Base-by-base conservation (phyloP, 1,139 yeast genomes). In the Zygosaccharomyces sapae region DNA sequence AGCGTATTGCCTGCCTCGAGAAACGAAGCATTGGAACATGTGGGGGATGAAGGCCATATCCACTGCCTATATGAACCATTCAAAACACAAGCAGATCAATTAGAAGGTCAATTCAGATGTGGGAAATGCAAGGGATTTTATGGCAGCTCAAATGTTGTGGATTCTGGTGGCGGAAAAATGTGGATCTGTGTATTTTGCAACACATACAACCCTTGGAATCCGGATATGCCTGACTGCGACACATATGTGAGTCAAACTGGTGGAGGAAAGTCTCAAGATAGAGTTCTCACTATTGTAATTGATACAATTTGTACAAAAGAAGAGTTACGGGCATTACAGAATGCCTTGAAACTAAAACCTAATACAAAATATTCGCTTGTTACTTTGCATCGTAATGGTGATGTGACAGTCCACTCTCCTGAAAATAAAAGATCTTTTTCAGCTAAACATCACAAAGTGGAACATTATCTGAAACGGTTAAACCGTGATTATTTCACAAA, bases 101-200 rank as follows among this genome's bases (percentile, higher is more conserved):
- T 45, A 34, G 29, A 31, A 10, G 49, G 33, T 36, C 46, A 20
- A 33, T 22, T 39, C 25, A 29, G 33, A 12, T 48, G 51, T 46
- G 16, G 24, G 22, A 43, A 36, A 5, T 48, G 51, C 20, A 16
- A 18, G 13, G 49, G 43, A 6, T 48, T 27, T 29, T 47, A 30
- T 13, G 47, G 46, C 16, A 8, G 19, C 8, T 46, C 45, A 10
- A 18, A 35, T 7, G 33, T 38, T 19, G 43, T 41, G 7, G 41
- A 43, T 4, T 19, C 39, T n/a, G 38, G n/a, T 4, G 41, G 10
- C 7, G 38, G 30, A 27, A 29, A 30, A 16, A 46, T 42, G 12
- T 53, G 56, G 56, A 43, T 46, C 18, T 53, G 56, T 30, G 30
- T 45, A 5, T 51, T 53, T 33, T 53, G 56, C 34, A 35, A 53